Conservation (phyloP, 2,329 filamentous ascomycete genomes). For the Phyllosticta citriasiana region DNA sequence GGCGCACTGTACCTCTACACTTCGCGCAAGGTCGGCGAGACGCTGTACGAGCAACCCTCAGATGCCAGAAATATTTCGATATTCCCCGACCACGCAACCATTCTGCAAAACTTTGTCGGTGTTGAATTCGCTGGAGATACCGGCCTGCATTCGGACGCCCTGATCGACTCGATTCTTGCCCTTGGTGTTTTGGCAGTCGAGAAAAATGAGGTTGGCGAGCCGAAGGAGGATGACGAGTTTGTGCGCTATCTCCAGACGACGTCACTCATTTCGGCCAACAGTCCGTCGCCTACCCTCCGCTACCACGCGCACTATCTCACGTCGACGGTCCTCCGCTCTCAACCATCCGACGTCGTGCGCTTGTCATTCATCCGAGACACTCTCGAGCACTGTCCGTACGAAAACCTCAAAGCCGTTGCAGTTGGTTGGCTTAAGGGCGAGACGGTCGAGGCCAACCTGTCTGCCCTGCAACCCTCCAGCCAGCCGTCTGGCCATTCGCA, state of each 20-base stretch:
- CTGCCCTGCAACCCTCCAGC: constrained; percentile 10
- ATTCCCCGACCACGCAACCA: constrained; percentile 43
- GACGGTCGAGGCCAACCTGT: constrained; percentile 40
- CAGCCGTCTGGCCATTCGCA: constrained; percentile 12
- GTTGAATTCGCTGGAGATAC: constrained; percentile 28
- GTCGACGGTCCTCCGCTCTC: constrained; percentile 41
- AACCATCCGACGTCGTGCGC: constrained; percentile 42
- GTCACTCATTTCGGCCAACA: constrained; percentile 40
- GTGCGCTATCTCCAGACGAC: constrained; percentile 41
- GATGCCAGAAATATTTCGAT: constrained; percentile 32
- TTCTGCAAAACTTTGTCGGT: constrained; percentile 41
- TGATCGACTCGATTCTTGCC: constrained; percentile 45
- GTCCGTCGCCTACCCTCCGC: constrained; percentile 36
- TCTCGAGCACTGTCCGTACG: constrained; percentile 43
- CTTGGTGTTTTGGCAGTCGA: constrained; percentile 42
- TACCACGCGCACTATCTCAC: constrained; percentile 41
- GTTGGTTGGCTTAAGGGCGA: constrained; percentile 53
- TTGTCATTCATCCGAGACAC: constrained; percentile 46
- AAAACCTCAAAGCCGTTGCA: constrained; percentile 46
- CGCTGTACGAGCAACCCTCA: constrained; percentile 37
- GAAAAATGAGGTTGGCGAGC: constrained; percentile 34
- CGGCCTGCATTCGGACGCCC: constrained; percentile 38
- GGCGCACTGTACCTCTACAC: constrained; percentile 45
- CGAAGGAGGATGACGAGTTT: constrained; percentile 42
- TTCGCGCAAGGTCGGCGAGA: constrained; percentile 40